These are phyloP conservation scores for Kwoniella europaea DNA, from an alignment of 768 basidiomycete species.

Conservation along the genomic window DNA sequence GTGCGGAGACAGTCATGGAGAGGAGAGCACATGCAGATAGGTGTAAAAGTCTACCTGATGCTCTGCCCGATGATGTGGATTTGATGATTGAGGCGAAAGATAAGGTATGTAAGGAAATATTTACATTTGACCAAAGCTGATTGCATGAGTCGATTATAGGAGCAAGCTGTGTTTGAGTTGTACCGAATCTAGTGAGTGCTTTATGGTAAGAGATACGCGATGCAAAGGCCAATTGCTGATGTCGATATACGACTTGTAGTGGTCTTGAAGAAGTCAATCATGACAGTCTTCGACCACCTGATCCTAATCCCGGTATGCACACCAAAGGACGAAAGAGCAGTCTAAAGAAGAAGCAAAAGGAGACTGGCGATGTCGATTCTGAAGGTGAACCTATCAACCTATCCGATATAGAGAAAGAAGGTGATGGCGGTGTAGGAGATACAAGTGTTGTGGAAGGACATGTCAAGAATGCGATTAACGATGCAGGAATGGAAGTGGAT, in stretches of 20 bases:
- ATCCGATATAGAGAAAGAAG: slow-evolving; percentile 51
- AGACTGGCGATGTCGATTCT: slow-evolving; percentile 47
- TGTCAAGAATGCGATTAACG: slow-evolving; percentile 21
- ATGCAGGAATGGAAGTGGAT: slow-evolving; percentile 27
- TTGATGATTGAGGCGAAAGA: slow-evolving; percentile 77
- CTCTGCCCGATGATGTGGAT: slow-evolving; percentile 63
- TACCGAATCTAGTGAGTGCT: slow-evolving; percentile 69
- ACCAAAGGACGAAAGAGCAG: slow-evolving; percentile 62
- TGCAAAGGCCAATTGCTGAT: too few relatives aligned
- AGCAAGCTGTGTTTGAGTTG: slow-evolving; percentile 87
- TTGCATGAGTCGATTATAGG: slow-evolving; percentile 79
- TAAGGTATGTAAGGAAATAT: slow-evolving; percentile 35
- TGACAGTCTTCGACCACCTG: slow-evolving; percentile 62
- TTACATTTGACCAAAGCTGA: slow-evolving; percentile 37
- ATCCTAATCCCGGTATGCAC: slow-evolving; percentile 59
- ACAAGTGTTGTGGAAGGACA: slow-evolving; percentile 32
- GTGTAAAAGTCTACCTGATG: slow-evolving; percentile 70
- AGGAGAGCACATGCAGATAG: slow-evolving; percentile 83
- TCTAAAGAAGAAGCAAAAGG: slow-evolving; percentile 56
- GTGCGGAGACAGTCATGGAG: slow-evolving; percentile 82
- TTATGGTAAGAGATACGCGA: too few relatives aligned
- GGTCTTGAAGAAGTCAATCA: slow-evolving; percentile 69
- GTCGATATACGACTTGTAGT: slow-evolving; percentile 21
- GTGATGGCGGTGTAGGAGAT: slow-evolving; percentile 50
- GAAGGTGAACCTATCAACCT: slow-evolving; percentile 48